Evolutionary conservation across 768 basidiomycete genomes (phyloP).

Genomic region (Mycena sanguinolenta): DNA sequence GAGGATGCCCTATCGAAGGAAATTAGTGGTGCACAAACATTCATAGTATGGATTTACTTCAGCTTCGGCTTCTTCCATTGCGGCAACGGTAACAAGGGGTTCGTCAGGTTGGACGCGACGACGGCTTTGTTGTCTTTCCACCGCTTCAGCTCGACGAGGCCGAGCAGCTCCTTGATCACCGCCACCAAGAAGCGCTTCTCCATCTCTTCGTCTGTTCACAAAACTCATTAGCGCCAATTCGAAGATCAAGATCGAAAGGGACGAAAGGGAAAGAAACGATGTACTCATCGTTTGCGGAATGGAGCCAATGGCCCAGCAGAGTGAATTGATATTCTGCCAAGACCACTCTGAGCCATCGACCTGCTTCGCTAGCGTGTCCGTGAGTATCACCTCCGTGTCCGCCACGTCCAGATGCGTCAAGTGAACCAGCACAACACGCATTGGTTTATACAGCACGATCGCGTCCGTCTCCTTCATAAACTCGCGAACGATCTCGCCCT

Average conservation of each 20-base stretch:
- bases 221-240: constrained; percentile 9
- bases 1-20: constrained; percentile 9
- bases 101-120: constrained; percentile 88
- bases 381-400: constrained; percentile 97
- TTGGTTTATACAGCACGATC: constrained; percentile 98
- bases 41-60: constrained; percentile 13
- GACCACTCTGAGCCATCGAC: constrained; percentile 99
- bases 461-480: constrained; percentile 99
- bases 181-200: constrained; percentile 99
- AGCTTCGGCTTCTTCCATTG: background rate
- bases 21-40: background rate
- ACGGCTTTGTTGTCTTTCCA: constrained; percentile 99
- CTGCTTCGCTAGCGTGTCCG: constrained; percentile 97
- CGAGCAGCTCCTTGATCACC: constrained; percentile 97
- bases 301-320: constrained; percentile 99
- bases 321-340: constrained; percentile 98
- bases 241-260: constrained; percentile 8
- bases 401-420: constrained; percentile 96
- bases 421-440: constrained; percentile 98
- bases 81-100: constrained; percentile 24
- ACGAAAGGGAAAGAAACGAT: too few relatives aligned
- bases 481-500: constrained; percentile 98
- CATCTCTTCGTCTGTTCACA: constrained; percentile 90
- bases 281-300: constrained; percentile 99
- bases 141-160: constrained; percentile 96